Evolutionary conservation across 2,329 filamentous ascomycete genomes (phyloP).

Genomic region (Aspergillus fumigatus): DNA sequence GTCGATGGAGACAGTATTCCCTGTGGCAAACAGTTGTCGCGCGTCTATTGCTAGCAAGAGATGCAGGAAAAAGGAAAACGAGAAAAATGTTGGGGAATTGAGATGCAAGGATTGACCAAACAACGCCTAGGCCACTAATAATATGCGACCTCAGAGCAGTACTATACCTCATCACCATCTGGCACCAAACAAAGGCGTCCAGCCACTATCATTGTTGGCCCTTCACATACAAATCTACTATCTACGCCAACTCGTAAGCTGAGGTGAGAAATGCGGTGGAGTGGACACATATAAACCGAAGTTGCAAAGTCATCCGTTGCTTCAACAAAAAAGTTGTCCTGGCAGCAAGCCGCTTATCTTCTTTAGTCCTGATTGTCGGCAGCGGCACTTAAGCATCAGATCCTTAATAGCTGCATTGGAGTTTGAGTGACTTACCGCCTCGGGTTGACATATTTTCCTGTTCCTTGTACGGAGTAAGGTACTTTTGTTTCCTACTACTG

Average conservation of each 20-base stretch:
- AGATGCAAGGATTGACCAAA: neutral
- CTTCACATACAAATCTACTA: neutral
- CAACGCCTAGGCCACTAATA: neutral
- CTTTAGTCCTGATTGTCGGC: neutral
- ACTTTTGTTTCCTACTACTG: neutral
- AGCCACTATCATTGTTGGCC: conserved; percentile 7
- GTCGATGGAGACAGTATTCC: neutral
- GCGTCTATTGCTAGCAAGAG: neutral
- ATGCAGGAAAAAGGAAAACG: neutral
- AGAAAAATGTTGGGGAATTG: neutral
- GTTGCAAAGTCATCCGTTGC: neutral
- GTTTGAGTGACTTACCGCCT: neutral
- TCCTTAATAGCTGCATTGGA: neutral
- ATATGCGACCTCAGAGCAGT: neutral
- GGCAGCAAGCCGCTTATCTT: neutral
- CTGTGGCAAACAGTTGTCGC: neutral
- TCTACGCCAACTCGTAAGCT: neutral
- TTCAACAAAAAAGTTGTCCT: neutral
- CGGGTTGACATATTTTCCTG: neutral
- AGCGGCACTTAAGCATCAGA: neutral
- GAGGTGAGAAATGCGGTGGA: neutral
- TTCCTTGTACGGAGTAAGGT: neutral
- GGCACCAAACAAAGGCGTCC: conserved; percentile 19
- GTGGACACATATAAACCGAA: neutral
- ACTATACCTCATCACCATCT: conserved; percentile 12